Conservation (phyloP, 305 asterid species). For the Rubia balearica region DNA sequence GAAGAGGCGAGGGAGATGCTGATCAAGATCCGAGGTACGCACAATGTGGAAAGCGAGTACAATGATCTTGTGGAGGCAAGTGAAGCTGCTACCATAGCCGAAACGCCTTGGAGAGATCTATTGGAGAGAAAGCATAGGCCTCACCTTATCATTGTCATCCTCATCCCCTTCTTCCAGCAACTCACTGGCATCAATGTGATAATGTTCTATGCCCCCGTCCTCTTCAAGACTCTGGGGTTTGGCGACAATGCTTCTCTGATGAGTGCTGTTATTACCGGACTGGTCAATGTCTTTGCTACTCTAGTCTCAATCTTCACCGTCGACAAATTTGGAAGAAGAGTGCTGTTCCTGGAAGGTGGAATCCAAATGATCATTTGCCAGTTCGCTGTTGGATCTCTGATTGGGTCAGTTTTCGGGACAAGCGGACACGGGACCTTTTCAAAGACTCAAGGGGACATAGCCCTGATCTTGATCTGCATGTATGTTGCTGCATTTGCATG, state of each 20-base stretch:
- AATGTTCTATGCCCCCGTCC: conserved; percentile 59
- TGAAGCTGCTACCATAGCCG: conserved; percentile 28
- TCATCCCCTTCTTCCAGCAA: conserved; percentile 56
- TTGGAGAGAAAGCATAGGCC: conserved; percentile 34
- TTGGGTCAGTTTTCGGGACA: conserved; percentile 34
- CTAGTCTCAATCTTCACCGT: conserved; percentile 36
- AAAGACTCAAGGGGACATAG: conserved; percentile 25
- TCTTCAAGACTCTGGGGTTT: conserved; percentile 53
- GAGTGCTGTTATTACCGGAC: conserved; percentile 42
- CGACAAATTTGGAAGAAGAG: conserved; percentile 45
- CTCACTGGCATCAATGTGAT: conserved; percentile 56
- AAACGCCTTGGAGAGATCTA: conserved; percentile 37
- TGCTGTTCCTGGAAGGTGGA: conserved; percentile 46
- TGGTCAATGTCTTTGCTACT: conserved; percentile 43
- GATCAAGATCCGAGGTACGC: conserved; percentile 39
- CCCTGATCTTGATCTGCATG: conserved; percentile 35
- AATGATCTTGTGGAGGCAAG: conserved; percentile 49
- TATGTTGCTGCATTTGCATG: conserved; percentile 65
- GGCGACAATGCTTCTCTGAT: conserved; percentile 41
- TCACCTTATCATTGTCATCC: conserved; percentile 31
- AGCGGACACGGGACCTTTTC: conserved; percentile 36
- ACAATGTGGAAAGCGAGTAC: conserved; percentile 37
- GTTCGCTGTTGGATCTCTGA: conserved; percentile 29
- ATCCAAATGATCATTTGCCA: conserved; percentile 38
- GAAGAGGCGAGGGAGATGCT: conserved; percentile 34